A percentile compares a stretch with the other conserved stretches of the same genome.
Conservation (phyloP, 495 filamentous ascomycete species). For the Neurospora discreta region DNA sequence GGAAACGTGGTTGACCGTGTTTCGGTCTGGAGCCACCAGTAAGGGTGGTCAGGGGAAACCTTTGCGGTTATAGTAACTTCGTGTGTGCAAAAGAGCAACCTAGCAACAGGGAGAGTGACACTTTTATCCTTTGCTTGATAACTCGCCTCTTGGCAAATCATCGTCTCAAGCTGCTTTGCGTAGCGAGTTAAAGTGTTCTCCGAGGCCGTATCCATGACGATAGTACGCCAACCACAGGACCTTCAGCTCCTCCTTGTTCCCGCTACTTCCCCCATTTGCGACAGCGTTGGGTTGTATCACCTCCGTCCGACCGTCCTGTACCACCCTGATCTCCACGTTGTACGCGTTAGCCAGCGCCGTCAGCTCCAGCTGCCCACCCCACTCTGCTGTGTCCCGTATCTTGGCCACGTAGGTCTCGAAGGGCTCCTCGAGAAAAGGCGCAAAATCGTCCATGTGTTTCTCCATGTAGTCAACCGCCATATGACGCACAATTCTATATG, state of each 20-base stretch:
- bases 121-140: not conserved
- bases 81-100: not conserved
- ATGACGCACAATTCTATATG: slow-evolving; percentile 44
- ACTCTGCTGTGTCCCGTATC: slow-evolving; percentile 84
- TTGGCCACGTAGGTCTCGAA: slow-evolving; percentile 61
- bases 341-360: slow-evolving; percentile 76
- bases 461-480: slow-evolving; percentile 48
- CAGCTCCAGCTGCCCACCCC: slow-evolving; percentile 90
- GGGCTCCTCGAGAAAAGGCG: slow-evolving; percentile 66
- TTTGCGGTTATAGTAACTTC: not conserved
- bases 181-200: slow-evolving; percentile 95
- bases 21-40: slow-evolving; percentile 33
- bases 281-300: slow-evolving; percentile 48
- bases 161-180: slow-evolving; percentile 30
- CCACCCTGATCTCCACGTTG: slow-evolving; percentile 68
- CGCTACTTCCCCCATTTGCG: slow-evolving; percentile 10
- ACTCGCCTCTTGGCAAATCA: not conserved
- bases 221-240: slow-evolving; percentile 91
- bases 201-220: slow-evolving; percentile 78
- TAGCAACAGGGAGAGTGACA: not conserved
- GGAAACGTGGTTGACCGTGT: slow-evolving; percentile 53
- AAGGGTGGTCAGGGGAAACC: not conserved
- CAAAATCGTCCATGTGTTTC: slow-evolving; percentile 42
- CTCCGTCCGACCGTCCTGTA: slow-evolving; percentile 75
- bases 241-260: slow-evolving; percentile 17